Base-by-base conservation (phyloP, 352 stramenopile genomes). In the Pythium chondricola region DNA sequence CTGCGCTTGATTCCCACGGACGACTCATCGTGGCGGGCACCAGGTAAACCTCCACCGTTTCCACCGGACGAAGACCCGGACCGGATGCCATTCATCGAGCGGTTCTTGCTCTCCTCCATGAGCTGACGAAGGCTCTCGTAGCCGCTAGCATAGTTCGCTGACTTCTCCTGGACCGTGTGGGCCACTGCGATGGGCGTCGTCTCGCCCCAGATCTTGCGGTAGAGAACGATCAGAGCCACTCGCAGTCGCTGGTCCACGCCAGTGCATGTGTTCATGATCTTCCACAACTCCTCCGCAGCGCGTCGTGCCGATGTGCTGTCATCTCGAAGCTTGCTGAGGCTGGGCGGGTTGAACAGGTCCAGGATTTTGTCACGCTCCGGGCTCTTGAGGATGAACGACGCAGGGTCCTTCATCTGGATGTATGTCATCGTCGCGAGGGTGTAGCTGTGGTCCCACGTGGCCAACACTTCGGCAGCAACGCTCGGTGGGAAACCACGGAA, bases 31-130 rank as follows among this genome's bases (percentile, higher is more conserved):
- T 75, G 53, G 39, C 58, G 14, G 40, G 53, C 46, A 32, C 52
- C 39, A 30, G 61, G 41, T 20, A 60, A 43, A 39, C 18, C 41
- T 22, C 14, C 14, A 17, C 10, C 32, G 4, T 17, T 35, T 22
- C 30, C 38, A 22, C 16, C 37, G 16, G 30, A 61, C 13, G 57
- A 55, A 18, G 43, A 55, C 38, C 50, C 43, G n/a, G 47, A 42
- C 13, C 37, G 30, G 20, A 40, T 41, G 38, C 61, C 58, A 22
- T 62, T 67, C 24, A 79, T 29, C 42, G 68, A 43, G 4, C 74
- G 71, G 48, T 67, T 85, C 67, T 85, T 88, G 62, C 71, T 93
- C 31, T 90, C 77, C 45, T 93, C 83, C 72, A 93, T 91, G 62
- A 93, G 82, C 13, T 79, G 43, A 7, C 83, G 77, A 45, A 93